Evolutionary conservation across 495 filamentous ascomycete species (phyloP).

Genomic region (Cercophora samala): DNA sequence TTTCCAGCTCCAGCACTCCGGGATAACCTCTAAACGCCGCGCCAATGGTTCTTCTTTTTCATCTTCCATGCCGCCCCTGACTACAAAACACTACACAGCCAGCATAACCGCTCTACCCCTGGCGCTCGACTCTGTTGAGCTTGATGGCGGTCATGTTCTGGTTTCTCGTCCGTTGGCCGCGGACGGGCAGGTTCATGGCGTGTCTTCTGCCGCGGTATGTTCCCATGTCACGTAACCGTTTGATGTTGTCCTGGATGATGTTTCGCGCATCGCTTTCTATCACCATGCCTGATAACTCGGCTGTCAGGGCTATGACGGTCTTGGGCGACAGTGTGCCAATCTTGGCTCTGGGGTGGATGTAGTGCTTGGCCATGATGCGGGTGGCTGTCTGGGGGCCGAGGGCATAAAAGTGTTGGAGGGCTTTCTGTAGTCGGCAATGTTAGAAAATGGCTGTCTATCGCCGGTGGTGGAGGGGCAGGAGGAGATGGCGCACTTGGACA

Average conservation of each 20-base stretch:
- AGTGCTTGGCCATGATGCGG: slow-evolving; percentile 78
- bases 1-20: background rate
- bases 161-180: slow-evolving; percentile 81
- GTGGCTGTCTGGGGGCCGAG: slow-evolving; percentile 68
- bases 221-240: slow-evolving; percentile 83
- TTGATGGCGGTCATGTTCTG: slow-evolving; percentile 76
- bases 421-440: slow-evolving; percentile 55
- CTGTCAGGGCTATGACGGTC: slow-evolving; percentile 73
- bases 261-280: slow-evolving; percentile 85
- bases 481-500: slow-evolving; percentile 61
- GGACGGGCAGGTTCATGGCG: slow-evolving; percentile 81
- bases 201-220: slow-evolving; percentile 86
- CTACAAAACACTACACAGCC: background rate
- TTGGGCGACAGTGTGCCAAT: slow-evolving; percentile 67
- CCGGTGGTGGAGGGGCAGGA: slow-evolving; percentile 6
- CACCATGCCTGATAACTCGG: slow-evolving; percentile 83
- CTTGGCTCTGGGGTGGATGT: slow-evolving; percentile 76
- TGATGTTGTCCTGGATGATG: slow-evolving; percentile 77
- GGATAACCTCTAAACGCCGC: background rate
- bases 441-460: background rate
- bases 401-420: slow-evolving; percentile 85
- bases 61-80: background rate
- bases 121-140: slow-evolving; percentile 75
- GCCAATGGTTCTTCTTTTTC: background rate
- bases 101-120: slow-evolving; percentile 37